Base-by-base conservation (phyloP, 192 early-diverging fungal species). In the Allomyces macrogynus region DNA sequence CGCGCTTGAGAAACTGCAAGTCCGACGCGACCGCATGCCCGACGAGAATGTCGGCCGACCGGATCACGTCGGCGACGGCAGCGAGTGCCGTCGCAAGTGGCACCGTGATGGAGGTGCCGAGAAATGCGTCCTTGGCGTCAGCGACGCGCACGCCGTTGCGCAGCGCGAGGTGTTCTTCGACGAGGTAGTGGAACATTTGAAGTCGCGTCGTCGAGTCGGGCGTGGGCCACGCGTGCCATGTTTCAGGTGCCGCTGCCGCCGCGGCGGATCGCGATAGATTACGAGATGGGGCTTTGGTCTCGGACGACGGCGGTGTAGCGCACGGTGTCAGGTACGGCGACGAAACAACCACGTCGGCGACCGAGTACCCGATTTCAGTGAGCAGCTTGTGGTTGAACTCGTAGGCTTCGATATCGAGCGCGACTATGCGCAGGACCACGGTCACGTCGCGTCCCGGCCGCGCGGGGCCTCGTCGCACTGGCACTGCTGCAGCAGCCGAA, bases 361-460 rank as follows among this genome's bases (percentile, higher is more conserved):
- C 5, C 49, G 20, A 14, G 49, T 57, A 57, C 20, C 49, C 49
- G 49, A 57, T 57, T n/a, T 57, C 49, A 1, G 49, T 57, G 49
- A 57, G 12, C 20, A 20, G 49, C 49, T 14, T n/a, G 49, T 57
- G 49, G 49, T 57, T 57, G 49, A 57, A 57, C 49, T 57, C 49
- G 49, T 9, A 57, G 4, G 49, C 49, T n/a, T 57, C 49, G 5
- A 57, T 14, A 16, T 57, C 49, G 16, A 57, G 49, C 49, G 49
- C 12, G 16, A 57, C 49, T 5, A 57, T 20, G 16, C 49, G 49
- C 3, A 14, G 49, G 49, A 62, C 68, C 22, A 40, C 61, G 5
- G 42, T 27, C n/a, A 27, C 69, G n/a, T 70, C 71, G 49, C 49
- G 49, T n/a, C 20, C 49, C 4, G 49, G 16, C 8, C 49, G 49